These are phyloP conservation scores for Magnusiomyces ingens DNA, from an alignment of 1,139 yeast species.

Conservation along the genomic window DNA sequence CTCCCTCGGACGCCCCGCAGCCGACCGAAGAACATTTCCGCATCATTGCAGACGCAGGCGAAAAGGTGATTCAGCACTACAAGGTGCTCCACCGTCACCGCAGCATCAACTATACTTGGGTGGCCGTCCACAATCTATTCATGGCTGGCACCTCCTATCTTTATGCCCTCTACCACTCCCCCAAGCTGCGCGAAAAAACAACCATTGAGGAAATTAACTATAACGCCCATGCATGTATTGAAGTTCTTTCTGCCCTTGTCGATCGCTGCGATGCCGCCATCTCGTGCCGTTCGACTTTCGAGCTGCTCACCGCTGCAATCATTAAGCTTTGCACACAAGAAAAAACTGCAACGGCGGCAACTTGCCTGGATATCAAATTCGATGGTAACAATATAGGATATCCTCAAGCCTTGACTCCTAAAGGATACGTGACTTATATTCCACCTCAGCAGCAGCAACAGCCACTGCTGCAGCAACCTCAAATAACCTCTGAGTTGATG, in stretches of 20 bases:
- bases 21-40: constrained; percentile 49
- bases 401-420: too few species aligned
- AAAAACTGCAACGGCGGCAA: constrained; percentile 11
- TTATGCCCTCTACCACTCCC: constrained; percentile 66
- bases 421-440: too few species aligned
- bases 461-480: constrained; percentile 10
- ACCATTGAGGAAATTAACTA: constrained; percentile 48
- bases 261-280: constrained; percentile 76
- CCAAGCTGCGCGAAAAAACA: constrained; percentile 44
- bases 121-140: constrained; percentile 80
- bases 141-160: constrained; percentile 85
- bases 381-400: too few species aligned
- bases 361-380: background rate
- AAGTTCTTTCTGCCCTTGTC: constrained; percentile 52
- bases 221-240: constrained; percentile 51
- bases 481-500: constrained; percentile 10
- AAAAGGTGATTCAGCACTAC: constrained; percentile 59
- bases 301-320: constrained; percentile 65
- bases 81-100: constrained; percentile 48
- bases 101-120: constrained; percentile 83
- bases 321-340: constrained; percentile 50
- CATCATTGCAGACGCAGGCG: constrained; percentile 57
- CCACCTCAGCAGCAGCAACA: background rate
- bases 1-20: constrained; percentile 55
- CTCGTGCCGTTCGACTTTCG: constrained; percentile 64